Base-by-base conservation (phyloP, 345 rosid species). In the Citrus medica region DNA sequence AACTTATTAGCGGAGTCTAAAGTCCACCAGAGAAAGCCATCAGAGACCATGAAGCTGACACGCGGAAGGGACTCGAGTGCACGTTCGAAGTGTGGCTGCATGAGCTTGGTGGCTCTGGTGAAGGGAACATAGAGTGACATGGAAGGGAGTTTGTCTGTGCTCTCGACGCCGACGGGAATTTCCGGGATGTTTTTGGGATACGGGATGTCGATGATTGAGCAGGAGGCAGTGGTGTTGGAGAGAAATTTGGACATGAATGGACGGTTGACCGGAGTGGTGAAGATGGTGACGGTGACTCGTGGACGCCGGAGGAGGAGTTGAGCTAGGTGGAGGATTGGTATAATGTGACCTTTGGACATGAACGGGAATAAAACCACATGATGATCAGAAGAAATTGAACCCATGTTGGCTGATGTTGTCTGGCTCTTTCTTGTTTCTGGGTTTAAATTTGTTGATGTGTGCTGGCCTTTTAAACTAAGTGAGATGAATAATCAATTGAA, bases 311-410 rank as follows among this genome's bases (percentile, higher is more conserved):
- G 91, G 79, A 94, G 90, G 80, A 84, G 89, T 76, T 84, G 91
- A 37, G 89, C 91, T 0, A 94, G 74, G 76, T 81, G 88, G 81
- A 94, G 90, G 80, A 91, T 79, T 40, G 98, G 97, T 48, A 91
- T 90, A n/a, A 84, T 88, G 80, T 94, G 97, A 67, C 98, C 93
- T 82, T 92, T 91, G 6, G 96, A 85, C 96, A 91, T 88, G 91
- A 88, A 94, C 22, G 98, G 97, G 82, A 89, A 89, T 70, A 94
- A 76, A 73, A 88, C 83, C n/a, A 83, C 90, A 76, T 92, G 68
- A 64, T 63, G 22, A 0, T 46, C 46, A 12, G 42, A 28, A 7
- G 78, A 32, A 1, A 14, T 14, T 3, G 71, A 75, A 48, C 19
- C 25, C 71, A 66, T 76, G 19, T 19, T 37, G 46, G 4, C 22